Conservation (phyloP, 331 rosid species). For the Quercus phellos region DNA sequence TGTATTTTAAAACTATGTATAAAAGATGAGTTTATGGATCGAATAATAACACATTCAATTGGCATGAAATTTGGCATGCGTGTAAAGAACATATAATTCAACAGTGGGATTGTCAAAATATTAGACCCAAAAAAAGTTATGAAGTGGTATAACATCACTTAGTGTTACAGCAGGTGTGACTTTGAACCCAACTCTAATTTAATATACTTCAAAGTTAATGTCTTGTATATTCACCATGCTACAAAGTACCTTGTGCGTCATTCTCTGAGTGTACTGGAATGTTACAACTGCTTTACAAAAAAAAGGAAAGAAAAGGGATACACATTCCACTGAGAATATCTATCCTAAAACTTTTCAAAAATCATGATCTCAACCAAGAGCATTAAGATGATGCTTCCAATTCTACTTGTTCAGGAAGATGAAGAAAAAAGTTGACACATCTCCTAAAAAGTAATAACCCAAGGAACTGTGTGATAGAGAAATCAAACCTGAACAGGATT, state of each 20-base stretch:
- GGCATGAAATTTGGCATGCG: too few species aligned
- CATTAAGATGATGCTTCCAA: background rate
- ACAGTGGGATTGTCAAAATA: too few species aligned
- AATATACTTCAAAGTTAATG: background rate
- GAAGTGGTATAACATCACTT: too few species aligned
- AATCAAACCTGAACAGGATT: conserved; percentile 86
- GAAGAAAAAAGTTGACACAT: conserved; percentile 2
- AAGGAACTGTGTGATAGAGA: conserved; percentile 16
- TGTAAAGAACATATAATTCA: too few species aligned
- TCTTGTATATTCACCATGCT: background rate
- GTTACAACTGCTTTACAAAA: background rate
- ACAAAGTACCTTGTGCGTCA: background rate
- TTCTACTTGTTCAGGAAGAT: background rate
- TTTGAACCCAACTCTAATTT: too few species aligned
- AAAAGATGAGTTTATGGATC: too few species aligned
- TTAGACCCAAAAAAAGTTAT: too few species aligned
- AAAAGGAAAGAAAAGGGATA: background rate
- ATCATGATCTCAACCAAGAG: background rate
- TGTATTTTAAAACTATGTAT: too few species aligned
- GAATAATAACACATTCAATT: too few species aligned
- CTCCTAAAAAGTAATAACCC: conserved; percentile 7
- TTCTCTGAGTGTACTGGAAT: background rate
- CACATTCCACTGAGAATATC: background rate
- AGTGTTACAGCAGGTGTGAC: too few species aligned
- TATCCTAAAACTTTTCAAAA: background rate